These are phyloP conservation scores for Cercophora sp. DNA, from an alignment of 495 filamentous ascomycete genomes.

Conservation along the genomic window DNA sequence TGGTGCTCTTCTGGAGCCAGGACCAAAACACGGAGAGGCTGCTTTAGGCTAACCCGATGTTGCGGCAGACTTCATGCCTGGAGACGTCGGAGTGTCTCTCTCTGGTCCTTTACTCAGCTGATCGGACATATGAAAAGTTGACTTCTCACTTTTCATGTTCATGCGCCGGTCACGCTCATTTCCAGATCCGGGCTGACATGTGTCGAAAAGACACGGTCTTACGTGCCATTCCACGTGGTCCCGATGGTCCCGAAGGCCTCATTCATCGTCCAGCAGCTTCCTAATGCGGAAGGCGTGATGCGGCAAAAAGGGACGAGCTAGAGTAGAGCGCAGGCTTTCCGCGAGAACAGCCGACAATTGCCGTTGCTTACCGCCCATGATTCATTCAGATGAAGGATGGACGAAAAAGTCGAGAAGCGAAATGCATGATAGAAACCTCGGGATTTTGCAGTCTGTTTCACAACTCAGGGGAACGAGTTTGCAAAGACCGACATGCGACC, in stretches of 20 bases:
- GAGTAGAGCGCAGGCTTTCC: neutral
- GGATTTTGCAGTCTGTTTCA: constrained; percentile 2
- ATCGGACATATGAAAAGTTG: neutral
- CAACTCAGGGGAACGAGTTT: neutral
- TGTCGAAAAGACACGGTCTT: too few relatives aligned
- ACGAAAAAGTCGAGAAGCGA: neutral
- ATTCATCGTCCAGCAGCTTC: neutral
- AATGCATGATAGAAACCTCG: neutral
- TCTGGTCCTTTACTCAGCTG: neutral
- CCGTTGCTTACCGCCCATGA: neutral
- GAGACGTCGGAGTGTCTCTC: neutral
- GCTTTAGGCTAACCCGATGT: too few relatives aligned
- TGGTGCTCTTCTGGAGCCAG: neutral
- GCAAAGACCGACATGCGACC: neutral
- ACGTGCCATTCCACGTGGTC: neutral
- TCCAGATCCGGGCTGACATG: too few relatives aligned
- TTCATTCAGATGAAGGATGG: neutral
- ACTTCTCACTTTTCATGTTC: neutral
- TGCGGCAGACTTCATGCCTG: too few relatives aligned
- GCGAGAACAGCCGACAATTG: constrained; percentile 5
- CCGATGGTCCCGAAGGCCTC: neutral
- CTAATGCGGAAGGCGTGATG: neutral
- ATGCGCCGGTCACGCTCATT: neutral
- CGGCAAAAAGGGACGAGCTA: neutral
- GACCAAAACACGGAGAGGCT: neutral